These are phyloP conservation scores for Aspergillus arachidicola DNA, from an alignment of 2,329 filamentous ascomycete genomes.

Conservation along the genomic window DNA sequence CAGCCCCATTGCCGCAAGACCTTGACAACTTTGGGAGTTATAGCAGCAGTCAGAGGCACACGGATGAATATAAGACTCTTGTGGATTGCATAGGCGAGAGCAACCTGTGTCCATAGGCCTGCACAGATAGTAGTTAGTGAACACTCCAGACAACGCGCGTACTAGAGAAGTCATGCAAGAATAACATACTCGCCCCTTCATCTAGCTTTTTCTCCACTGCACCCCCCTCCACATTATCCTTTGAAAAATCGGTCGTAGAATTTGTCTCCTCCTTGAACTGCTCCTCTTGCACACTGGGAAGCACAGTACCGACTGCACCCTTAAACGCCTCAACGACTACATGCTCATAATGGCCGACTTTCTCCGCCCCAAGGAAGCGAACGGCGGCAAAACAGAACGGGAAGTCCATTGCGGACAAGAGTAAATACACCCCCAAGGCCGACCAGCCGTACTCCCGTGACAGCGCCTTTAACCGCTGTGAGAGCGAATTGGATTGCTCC, in stretches of 20 bases:
- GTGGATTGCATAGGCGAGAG: constrained; percentile 93
- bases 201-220: constrained; percentile 64
- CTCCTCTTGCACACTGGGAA: constrained; percentile 33
- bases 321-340: constrained; percentile 44
- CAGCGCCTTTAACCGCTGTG: constrained; percentile 76
- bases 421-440: constrained; percentile 86
- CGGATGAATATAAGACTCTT: constrained; percentile 96
- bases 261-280: constrained; percentile 50
- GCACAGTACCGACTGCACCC: constrained; percentile 35
- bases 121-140: constrained; percentile 3
- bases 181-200: constrained; percentile 71
- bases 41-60: constrained; percentile 86
- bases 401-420: constrained; percentile 82
- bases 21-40: constrained; percentile 94
- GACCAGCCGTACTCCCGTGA: constrained; percentile 94
- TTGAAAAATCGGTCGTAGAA: constrained; percentile 25
- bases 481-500: constrained; percentile 56
- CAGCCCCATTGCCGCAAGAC: constrained; percentile 85
- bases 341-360: constrained; percentile 66
- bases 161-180: not conserved
- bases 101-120: constrained; percentile 82
- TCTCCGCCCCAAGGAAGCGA: constrained; percentile 77
- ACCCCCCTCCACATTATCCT: constrained; percentile 16
- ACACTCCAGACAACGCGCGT: not conserved
- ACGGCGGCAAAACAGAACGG: constrained; percentile 94